Evolutionary conservation across 208 protist species (phyloP), one percentile per base, ranked within the genome.

Genomic region (Acanthamoeba triangularis): DNA sequence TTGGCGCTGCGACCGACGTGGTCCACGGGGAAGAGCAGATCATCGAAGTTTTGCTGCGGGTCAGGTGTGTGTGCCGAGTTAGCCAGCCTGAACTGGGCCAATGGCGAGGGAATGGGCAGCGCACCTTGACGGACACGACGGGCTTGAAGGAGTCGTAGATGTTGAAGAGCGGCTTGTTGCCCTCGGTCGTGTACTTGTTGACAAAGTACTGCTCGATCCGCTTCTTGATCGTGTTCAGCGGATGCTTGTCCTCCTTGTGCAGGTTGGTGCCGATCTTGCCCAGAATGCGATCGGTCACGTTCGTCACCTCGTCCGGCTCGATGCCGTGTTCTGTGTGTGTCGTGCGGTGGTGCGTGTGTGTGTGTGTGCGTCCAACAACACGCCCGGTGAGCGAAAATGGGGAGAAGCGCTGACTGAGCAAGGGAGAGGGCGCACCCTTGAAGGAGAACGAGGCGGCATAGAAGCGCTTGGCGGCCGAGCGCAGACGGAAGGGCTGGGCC

Each of bases 21-120:
- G 65, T 97, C 96, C 18, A 59, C 59, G 20, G 97, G 97, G 3
- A 98, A 78, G 7, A 98, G 93, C 35, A 98, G 91, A 44, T 92
- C 49, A 74, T 98, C 97, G 96, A 98, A 98, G 76, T 98, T 98
- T 41, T 96, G 76, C 72, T 96, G 59, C 20, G 72, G 41, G 47
- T 16, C 47, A 52, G 10, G 47, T 76, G 72, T 94, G 41, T 47
- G 44, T 47, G 8, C n/a, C 14, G 47, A 18, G 47, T 52, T 52
- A 52, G 47, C 14, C 47, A 16, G 47, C 14, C 47, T 52, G 10
- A 52, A 52, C 44, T 47, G 44, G 6, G 44, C 44, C 6, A 23
- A 63, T 11, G 37, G 82, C 16, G 37, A 16, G 33, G 80, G n/a
- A 25, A 30, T 44, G 78, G 25, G 14, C 28, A 5, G 28, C 33